These are phyloP conservation scores for Xylariaceae sp. DNA, from an alignment of 2,329 filamentous ascomycete genomes.

Conservation along the genomic window DNA sequence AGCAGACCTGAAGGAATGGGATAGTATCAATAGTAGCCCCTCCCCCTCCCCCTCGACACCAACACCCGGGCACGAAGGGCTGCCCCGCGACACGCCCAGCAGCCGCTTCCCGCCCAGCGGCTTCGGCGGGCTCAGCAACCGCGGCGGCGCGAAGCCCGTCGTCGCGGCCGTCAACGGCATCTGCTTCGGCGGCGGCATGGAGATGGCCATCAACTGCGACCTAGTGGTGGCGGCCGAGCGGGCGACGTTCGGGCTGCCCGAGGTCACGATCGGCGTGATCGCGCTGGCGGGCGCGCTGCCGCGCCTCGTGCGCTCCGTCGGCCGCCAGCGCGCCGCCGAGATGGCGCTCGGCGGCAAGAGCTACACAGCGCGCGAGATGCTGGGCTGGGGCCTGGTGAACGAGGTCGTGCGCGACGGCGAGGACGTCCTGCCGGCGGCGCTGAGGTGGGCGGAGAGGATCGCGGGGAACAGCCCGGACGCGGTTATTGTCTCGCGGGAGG, in stretches of 20 bases:
- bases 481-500: conserved; percentile 75
- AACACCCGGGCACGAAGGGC: conserved; percentile 17
- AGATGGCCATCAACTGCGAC: conserved; percentile 77
- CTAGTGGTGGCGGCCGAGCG: conserved; percentile 66
- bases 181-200: conserved; percentile 77
- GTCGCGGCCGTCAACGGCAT: conserved; percentile 78
- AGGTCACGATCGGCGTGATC: conserved; percentile 73
- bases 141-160: conserved; percentile 74
- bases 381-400: conserved; percentile 74
- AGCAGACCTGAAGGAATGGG: conserved; percentile 72
- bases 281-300: conserved; percentile 74
- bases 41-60: not conserved
- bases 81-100: conserved; percentile 22
- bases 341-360: conserved; percentile 69
- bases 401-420: conserved; percentile 55
- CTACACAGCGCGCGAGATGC: conserved; percentile 64
- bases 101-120: conserved; percentile 52
- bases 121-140: conserved; percentile 70
- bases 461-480: conserved; percentile 75
- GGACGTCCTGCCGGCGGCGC: conserved; percentile 60
- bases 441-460: conserved; percentile 66
- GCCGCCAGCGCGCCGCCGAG: conserved; percentile 72
- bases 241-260: conserved; percentile 72
- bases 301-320: conserved; percentile 68
- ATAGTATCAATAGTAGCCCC: conserved; percentile 36